Conservation (phyloP, 148 eudicot species). For the Rhododendron williamsianum region DNA sequence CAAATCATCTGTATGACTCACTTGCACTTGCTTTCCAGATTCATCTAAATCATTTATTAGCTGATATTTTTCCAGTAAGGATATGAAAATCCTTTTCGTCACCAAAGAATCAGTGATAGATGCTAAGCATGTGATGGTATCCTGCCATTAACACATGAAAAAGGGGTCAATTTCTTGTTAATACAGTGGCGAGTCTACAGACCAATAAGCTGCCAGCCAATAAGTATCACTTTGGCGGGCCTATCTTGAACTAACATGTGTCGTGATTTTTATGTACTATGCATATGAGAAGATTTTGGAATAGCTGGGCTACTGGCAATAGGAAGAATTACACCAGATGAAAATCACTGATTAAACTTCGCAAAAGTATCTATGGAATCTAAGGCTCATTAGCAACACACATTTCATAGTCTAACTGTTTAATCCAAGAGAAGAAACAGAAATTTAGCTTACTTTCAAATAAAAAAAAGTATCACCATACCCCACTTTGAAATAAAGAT, state of each 20-base stretch:
- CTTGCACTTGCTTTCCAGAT: constrained; percentile 30
- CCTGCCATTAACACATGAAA: constrained; percentile 35
- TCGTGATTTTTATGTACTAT: not conserved
- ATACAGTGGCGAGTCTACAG: not conserved
- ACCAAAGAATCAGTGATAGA: constrained; percentile 53
- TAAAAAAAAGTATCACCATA: not conserved
- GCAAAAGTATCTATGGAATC: not conserved
- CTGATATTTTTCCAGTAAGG: constrained; percentile 54
- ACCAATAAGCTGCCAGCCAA: not conserved
- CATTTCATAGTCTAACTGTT: not conserved
- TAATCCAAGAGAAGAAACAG: not conserved
- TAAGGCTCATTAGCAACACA: not conserved
- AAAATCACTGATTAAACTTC: not conserved
- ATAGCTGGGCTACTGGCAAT: not conserved
- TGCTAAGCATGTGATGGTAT: constrained; percentile 61
- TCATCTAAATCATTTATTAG: constrained; percentile 28
- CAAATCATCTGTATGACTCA: constrained; percentile 17
- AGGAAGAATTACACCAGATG: not conserved
- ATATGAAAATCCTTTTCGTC: constrained; percentile 43
- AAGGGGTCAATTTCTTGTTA: not conserved
- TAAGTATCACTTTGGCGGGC: not conserved
- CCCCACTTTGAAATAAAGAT: not conserved
- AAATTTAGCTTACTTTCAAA: not conserved
- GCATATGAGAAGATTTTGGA: not conserved
- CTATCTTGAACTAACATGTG: not conserved